phyloP scores from a whole-genome alignment of 2,329 filamentous ascomycete species.

The Orbilia quercus region DNA sequence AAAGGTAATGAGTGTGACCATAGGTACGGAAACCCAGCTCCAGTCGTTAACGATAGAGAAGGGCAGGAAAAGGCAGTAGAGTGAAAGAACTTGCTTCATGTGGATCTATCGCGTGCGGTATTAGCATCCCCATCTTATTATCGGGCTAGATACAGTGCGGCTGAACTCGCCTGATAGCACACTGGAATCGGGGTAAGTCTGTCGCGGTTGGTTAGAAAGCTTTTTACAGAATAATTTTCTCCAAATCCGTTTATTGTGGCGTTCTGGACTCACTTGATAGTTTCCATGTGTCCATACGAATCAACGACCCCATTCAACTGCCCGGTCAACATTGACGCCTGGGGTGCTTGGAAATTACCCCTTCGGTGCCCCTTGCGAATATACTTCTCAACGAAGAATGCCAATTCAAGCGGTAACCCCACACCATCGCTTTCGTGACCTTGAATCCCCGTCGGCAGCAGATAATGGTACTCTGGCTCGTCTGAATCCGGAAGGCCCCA shows the following conservation, averaged over 20 bases:
- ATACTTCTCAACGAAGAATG: constrained; percentile 71
- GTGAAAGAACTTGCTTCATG: constrained; percentile 72
- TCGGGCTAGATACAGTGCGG: not conserved
- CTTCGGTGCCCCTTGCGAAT: constrained; percentile 67
- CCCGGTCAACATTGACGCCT: constrained; percentile 70
- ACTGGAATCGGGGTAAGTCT: constrained; percentile 71
- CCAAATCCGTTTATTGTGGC: too few species aligned
- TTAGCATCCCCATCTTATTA: not conserved
- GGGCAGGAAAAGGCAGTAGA: constrained; percentile 72
- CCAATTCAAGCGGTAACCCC: constrained; percentile 70
- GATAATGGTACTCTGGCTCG: constrained; percentile 65
- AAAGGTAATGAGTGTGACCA: constrained; percentile 72
- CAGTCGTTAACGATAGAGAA: constrained; percentile 73
- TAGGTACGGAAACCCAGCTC: constrained; percentile 71
- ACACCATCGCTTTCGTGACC: constrained; percentile 71
- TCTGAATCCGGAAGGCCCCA: constrained; percentile 65
- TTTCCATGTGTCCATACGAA: constrained; percentile 73
- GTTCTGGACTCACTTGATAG: constrained; percentile 67
- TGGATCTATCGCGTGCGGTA: constrained; percentile 67
- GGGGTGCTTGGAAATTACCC: constrained; percentile 71
- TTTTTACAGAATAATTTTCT: too few species aligned
- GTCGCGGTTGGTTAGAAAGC: not conserved
- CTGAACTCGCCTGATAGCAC: constrained; percentile 66
- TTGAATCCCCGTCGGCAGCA: constrained; percentile 67
- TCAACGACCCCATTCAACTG: constrained; percentile 71